phyloP scores from a whole-genome alignment of 1,284 basidiomycete genomes.

The Phellinidium pouzarii region DNA sequence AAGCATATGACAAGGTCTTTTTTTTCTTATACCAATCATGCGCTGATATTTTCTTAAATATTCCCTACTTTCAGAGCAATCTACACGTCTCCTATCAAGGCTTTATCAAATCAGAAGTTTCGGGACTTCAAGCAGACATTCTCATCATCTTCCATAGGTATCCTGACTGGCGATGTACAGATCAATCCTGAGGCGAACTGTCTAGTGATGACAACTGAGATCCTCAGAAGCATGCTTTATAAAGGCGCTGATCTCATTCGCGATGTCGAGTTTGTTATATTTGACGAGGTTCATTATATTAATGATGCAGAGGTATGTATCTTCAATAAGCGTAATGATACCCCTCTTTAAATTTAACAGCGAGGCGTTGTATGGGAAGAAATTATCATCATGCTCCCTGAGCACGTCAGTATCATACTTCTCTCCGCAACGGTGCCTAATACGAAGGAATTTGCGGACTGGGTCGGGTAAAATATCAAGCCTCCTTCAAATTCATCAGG shows the following conservation, averaged over 20 bases:
- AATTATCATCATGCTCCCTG: conserved; percentile 98
- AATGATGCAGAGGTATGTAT: conserved; percentile 90
- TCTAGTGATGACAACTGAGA: conserved; percentile 99
- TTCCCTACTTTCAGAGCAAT: conserved; percentile 58
- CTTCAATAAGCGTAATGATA: background rate
- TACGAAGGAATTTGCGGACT: conserved; percentile 97
- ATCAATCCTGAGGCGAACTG: conserved; percentile 98
- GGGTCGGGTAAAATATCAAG: conserved; percentile 80
- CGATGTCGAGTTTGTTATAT: conserved; percentile 99
- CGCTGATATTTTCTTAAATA: conserved; percentile 8
- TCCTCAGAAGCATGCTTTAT: conserved; percentile 96
- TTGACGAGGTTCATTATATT: conserved; percentile 99
- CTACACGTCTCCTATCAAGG: conserved; percentile 99
- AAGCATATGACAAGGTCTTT: conserved; percentile 96
- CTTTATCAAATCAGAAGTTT: conserved; percentile 98
- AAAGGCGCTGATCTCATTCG: conserved; percentile 98
- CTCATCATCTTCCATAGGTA: conserved; percentile 87
- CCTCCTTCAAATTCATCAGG: conserved; percentile 7
- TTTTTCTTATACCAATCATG: conserved; percentile 15
- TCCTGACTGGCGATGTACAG: conserved; percentile 97
- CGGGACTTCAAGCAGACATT: conserved; percentile 98
- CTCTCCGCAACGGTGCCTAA: conserved; percentile 98
- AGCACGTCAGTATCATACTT: conserved; percentile 95
- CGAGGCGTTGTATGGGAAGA: conserved; percentile 99
- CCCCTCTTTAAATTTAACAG: conserved; percentile 35